Evolutionary conservation across 805 yeast genomes (phyloP).

Genomic region (Isabelozyma rhagii): DNA sequence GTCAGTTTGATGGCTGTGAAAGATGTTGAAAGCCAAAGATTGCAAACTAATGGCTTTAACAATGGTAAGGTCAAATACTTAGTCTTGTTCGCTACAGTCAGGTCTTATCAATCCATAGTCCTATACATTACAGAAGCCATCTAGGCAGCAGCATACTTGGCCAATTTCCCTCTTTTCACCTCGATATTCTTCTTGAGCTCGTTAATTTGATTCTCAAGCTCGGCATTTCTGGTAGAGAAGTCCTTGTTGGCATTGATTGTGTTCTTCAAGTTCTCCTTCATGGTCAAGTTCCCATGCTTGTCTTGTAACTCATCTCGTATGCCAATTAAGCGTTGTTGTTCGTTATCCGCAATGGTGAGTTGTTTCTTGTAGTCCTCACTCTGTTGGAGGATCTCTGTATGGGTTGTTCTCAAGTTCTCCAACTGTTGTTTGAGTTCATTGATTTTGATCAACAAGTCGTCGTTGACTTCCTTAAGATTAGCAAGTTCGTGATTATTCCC

Average conservation of each 20-base stretch:
- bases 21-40: too few species aligned
- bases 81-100: too few species aligned
- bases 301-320: conserved; percentile 14
- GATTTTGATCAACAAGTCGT: conserved; percentile 26
- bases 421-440: conserved; percentile 24
- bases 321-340: conserved; percentile 13
- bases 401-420: conserved; percentile 29
- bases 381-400: conserved; percentile 34
- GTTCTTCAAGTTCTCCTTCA: conserved; percentile 36
- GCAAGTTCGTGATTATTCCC: conserved; percentile 35
- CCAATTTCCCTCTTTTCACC: conserved; percentile 23
- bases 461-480: conserved; percentile 35
- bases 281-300: conserved; percentile 28
- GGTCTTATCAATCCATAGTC: too few species aligned
- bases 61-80: too few species aligned
- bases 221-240: conserved; percentile 28
- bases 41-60: background rate
- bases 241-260: conserved; percentile 41
- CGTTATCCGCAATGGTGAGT: conserved; percentile 15
- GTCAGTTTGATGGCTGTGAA: too few species aligned
- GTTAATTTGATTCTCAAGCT: conserved; percentile 32
- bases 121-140: too few species aligned
- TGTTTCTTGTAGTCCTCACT: conserved; percentile 21
- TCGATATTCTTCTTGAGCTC: conserved; percentile 21
- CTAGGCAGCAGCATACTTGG: conserved; percentile 4